Evolutionary conservation across 1,284 basidiomycete genomes (phyloP).

Genomic region (Trametes versicolor): DNA sequence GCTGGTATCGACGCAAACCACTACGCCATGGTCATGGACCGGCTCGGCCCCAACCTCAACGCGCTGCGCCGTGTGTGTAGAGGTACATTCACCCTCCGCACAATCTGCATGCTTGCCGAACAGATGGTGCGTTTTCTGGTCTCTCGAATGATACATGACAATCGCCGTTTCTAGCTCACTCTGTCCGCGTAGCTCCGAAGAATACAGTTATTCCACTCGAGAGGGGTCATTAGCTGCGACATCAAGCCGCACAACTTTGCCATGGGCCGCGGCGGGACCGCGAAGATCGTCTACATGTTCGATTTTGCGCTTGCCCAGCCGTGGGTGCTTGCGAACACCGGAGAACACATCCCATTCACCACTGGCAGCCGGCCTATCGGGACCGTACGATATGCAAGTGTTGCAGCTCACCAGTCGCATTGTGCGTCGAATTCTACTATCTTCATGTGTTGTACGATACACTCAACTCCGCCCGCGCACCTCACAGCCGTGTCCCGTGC

Average conservation of each 20-base stretch:
- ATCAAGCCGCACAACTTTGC: slow-evolving; percentile 36
- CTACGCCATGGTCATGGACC: slow-evolving; percentile 32
- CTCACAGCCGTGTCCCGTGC: background rate
- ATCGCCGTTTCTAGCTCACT: background rate
- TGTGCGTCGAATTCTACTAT: background rate
- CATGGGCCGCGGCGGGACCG: slow-evolving; percentile 16
- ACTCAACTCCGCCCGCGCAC: no score
- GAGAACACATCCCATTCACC: slow-evolving; percentile 27
- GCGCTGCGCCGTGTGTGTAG: slow-evolving; percentile 30
- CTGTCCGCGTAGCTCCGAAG: background rate
- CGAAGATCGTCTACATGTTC: slow-evolving; percentile 26
- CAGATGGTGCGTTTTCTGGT: slow-evolving; percentile 23
- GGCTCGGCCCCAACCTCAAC: slow-evolving; percentile 29
- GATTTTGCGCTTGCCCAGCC: slow-evolving; percentile 29
- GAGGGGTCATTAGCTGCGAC: slow-evolving; percentile 33
- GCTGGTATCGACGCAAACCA: slow-evolving; percentile 18
- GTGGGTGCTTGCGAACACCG: slow-evolving; percentile 24
- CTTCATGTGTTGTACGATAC: background rate
- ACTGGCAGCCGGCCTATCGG: slow-evolving; percentile 13
- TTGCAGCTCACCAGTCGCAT: background rate
- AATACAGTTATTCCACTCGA: slow-evolving; percentile 16
- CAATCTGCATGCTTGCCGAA: slow-evolving; percentile 32
- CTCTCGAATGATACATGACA: background rate
- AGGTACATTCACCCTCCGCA: slow-evolving; percentile 28
- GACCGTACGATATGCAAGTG: slow-evolving; percentile 21